phyloP scores from a whole-genome alignment of 2,329 filamentous ascomycete genomes.

The Penicillium sp. region DNA sequence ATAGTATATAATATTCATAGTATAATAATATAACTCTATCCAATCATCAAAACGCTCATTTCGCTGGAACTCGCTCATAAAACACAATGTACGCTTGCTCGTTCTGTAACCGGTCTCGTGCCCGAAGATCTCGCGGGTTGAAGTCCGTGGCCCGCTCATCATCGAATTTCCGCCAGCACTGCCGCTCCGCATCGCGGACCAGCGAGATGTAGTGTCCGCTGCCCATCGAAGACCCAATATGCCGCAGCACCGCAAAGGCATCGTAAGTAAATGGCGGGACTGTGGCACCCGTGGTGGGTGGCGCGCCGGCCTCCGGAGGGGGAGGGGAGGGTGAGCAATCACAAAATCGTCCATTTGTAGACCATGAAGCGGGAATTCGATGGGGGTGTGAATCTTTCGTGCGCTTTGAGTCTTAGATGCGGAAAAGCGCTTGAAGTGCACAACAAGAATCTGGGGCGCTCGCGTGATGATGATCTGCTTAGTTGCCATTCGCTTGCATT shows the following conservation, averaged over 20 bases:
- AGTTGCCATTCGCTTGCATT: slow-evolving; percentile 62
- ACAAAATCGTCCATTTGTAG: slow-evolving; percentile 63
- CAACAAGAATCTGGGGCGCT: slow-evolving; percentile 73
- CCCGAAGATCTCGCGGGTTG: slow-evolving; percentile 51
- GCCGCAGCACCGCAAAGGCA: slow-evolving; percentile 79
- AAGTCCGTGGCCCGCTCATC: slow-evolving; percentile 57
- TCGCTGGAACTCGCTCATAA: slow-evolving; percentile 53
- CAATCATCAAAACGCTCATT: slow-evolving; percentile 29
- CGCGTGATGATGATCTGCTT: slow-evolving; percentile 73
- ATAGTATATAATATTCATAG: not conserved
- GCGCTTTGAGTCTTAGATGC: slow-evolving; percentile 56
- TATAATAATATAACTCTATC: slow-evolving; percentile 15
- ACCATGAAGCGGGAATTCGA: slow-evolving; percentile 73
- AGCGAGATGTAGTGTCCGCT: slow-evolving; percentile 79
- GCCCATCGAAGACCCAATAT: slow-evolving; percentile 65
- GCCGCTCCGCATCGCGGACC: slow-evolving; percentile 58
- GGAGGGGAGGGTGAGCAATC: slow-evolving; percentile 47
- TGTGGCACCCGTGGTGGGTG: slow-evolving; percentile 47
- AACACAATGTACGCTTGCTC: slow-evolving; percentile 66
- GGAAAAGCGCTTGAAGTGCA: slow-evolving; percentile 71
- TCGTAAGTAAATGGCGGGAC: slow-evolving; percentile 70
- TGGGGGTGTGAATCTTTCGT: slow-evolving; percentile 67
- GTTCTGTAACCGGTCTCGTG: slow-evolving; percentile 56
- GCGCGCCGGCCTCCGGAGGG: slow-evolving; percentile 44
- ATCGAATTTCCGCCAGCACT: slow-evolving; percentile 62